Percentiles rank a stretch among this genome's conserved stretches.
These are phyloP conservation scores for Diaporthe destruens DNA, from an alignment of 2,329 filamentous ascomycete genomes.

Conservation along the genomic window DNA sequence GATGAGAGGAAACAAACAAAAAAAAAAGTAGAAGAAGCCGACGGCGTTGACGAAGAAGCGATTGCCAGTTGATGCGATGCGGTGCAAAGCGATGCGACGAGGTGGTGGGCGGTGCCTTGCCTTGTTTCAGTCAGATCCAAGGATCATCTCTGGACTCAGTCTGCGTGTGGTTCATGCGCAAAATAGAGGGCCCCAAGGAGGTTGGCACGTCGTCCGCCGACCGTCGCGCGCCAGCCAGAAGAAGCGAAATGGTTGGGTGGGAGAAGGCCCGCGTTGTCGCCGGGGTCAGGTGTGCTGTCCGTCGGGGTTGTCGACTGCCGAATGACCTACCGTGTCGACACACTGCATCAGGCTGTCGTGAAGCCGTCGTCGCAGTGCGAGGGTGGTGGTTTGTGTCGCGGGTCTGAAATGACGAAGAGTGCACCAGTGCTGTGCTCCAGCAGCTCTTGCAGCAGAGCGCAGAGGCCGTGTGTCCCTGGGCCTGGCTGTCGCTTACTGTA, in stretches of 20 bases:
- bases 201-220: constrained; percentile 28
- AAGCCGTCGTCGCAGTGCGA: constrained; percentile 37
- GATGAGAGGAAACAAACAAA: constrained; percentile 14
- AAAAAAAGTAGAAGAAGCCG: constrained; percentile 3
- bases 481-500: neutral
- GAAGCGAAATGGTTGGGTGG: constrained; percentile 31
- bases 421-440: constrained; percentile 24
- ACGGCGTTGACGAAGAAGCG: constrained; percentile 17
- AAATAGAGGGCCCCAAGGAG: constrained; percentile 33
- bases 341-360: constrained; percentile 37
- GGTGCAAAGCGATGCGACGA: constrained; percentile 31
- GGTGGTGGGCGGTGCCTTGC: constrained; percentile 34
- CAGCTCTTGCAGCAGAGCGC: neutral
- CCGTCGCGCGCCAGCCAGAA: constrained; percentile 8
- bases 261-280: constrained; percentile 23
- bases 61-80: constrained; percentile 4
- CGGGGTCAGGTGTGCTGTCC: constrained; percentile 29
- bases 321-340: constrained; percentile 34
- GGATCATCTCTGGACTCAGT: constrained; percentile 31
- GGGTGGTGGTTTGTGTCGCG: constrained; percentile 24
- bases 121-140: constrained; percentile 42
- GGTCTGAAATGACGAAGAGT: constrained; percentile 20
- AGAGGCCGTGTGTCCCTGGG: constrained; percentile 30
- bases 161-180: constrained; percentile 39
- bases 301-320: constrained; percentile 27